Conservation (phyloP, 1,284 basidiomycete genomes). For the Stereum hirsutum region DNA sequence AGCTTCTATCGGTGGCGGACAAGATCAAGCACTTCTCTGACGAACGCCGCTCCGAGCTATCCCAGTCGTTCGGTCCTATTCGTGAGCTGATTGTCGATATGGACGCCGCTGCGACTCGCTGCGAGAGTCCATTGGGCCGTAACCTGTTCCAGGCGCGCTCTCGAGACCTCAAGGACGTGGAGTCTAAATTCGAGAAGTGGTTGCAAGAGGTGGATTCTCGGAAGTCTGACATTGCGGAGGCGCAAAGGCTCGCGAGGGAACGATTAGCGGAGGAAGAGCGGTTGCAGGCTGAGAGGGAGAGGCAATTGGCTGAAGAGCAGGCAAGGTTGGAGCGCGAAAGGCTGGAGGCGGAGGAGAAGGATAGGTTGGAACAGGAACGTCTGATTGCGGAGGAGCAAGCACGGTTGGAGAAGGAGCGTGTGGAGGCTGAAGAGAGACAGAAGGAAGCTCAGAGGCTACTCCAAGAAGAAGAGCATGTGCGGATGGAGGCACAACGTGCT, state of each 20-base stretch:
- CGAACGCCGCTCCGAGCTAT: conserved; percentile 27
- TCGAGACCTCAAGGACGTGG: conserved; percentile 37
- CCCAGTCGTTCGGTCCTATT: conserved; percentile 39
- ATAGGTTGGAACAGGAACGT: conserved; percentile 9
- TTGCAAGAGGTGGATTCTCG: conserved; percentile 17
- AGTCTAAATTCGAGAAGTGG: conserved; percentile 31
- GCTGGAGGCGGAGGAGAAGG: conserved; percentile 18
- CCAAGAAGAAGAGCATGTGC: conserved; percentile 16
- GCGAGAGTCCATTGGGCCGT: conserved; percentile 31
- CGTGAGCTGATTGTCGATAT: conserved; percentile 43
- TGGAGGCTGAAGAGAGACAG: conserved; percentile 16
- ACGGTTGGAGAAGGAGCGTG: conserved; percentile 5
- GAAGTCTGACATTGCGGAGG: conserved; percentile 15
- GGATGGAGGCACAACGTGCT: conserved; percentile 10
- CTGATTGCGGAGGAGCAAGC: conserved; percentile 10
- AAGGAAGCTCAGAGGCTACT: no score
- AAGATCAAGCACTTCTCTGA: conserved; percentile 27
- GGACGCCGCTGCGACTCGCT: conserved; percentile 30
- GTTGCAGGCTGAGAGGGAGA: conserved; percentile 17
- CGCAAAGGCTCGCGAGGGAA: conserved; percentile 9
- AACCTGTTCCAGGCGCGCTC: conserved; percentile 36
- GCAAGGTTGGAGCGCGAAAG: conserved; percentile 12
- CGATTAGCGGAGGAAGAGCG: conserved; percentile 21
- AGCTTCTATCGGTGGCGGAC: conserved; percentile 26
- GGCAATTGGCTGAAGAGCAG: conserved; percentile 15